These are phyloP conservation scores for Solanum rostratum DNA, from an alignment of 257 asterid genomes.

Conservation along the genomic window DNA sequence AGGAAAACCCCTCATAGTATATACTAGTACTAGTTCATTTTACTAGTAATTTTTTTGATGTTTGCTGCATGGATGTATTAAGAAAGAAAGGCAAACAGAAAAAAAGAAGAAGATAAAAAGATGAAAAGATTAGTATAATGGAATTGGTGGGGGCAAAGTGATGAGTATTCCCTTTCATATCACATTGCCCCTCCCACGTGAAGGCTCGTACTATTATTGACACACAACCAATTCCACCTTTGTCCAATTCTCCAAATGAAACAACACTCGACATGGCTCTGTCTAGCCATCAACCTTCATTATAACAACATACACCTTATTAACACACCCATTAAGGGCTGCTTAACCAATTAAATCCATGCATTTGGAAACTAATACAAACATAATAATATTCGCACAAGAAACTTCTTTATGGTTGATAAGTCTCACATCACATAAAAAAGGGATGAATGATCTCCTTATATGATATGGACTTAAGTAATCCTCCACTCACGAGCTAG, in stretches of 20 bases:
- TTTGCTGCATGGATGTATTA: not conserved
- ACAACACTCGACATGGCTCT: not conserved
- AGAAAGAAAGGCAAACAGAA: not conserved
- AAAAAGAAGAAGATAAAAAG: not conserved
- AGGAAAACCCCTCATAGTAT: no score
- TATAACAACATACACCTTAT: not conserved
- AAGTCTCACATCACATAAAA: not conserved
- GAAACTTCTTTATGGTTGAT: not conserved
- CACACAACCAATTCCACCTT: not conserved
- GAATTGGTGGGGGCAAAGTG: constrained; percentile 1
- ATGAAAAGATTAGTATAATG: not conserved
- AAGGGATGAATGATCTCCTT: not conserved
- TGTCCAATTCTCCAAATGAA: not conserved
- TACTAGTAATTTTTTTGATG: not conserved
- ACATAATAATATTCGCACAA: no score
- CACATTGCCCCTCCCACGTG: constrained; percentile 32
- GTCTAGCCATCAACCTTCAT: not conserved
- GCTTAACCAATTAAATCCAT: not conserved
- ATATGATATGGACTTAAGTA: not conserved
- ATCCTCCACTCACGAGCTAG: not conserved
- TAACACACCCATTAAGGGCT: not conserved
- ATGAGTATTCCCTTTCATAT: constrained; percentile 22
- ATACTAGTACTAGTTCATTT: no score
- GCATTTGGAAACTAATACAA: not conserved
- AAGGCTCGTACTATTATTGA: constrained; percentile 10